Base-by-base conservation (phyloP, 2,329 filamentous ascomycete species). In the Tolypocladium album region DNA sequence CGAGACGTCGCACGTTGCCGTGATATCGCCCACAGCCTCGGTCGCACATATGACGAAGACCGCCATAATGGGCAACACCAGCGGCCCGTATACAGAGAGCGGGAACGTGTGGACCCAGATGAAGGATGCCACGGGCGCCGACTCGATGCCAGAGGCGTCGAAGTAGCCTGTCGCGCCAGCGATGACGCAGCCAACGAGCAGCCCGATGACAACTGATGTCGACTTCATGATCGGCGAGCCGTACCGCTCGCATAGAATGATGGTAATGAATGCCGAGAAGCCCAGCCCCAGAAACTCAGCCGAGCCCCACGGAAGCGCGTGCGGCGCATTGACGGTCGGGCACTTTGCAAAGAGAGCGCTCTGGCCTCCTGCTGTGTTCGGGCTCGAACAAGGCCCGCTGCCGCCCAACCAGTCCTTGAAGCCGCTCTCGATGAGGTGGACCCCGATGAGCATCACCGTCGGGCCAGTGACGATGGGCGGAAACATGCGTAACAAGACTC, bases 151-250 rank as follows among this genome's bases (percentile, higher is more conserved):
- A n/a, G 78, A 79, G n/a, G 78, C 77, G 68, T 89, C 87, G 68
- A 92, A 93, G 73, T 93, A 94, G 38, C 89, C 89, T 58, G 82
- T 86, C 1, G 89, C 89, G 0, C 81, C 89, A 13, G 88, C 89
- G 62, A 94, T 88, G 67, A 92, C 88, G 73, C 89, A 92, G 55
- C 90, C 90, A 1, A 87, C 70, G 0, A 91, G 79, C 6, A 92
- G 79, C 17, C 90, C 89, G 60, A 91, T 79, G 50, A 92, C 84
- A 39, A 93, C 89, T 38, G 87, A 86, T 9, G 85, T 88, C 2
- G 86, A 89, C 70, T 92, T 92, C 88, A 94, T 92, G 64, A 94
- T 88, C 0, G 90, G 90, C 0, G 88, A 82, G 1, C 90, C 90
- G 66, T 92, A 92, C 13, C 89, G 83, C 72, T 94, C 90, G 70